Base-by-base conservation (phyloP, 2,329 filamentous ascomycete species). In the Aspergillus sp. region DNA sequence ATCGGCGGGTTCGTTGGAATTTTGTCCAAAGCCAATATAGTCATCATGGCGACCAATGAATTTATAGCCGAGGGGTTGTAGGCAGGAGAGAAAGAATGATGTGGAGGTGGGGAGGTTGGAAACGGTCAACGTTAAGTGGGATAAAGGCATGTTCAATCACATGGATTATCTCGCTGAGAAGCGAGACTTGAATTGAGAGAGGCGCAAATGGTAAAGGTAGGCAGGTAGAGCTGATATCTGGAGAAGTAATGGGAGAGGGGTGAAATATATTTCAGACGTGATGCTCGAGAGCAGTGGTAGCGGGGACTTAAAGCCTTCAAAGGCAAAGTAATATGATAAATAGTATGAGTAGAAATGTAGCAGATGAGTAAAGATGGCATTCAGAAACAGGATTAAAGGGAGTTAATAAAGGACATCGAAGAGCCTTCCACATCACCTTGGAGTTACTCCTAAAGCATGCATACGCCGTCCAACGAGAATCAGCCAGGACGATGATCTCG, bases 21-120 rank as follows among this genome's bases (percentile, higher is more conserved):
- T 76, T 56, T 85, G 80, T 23, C 85, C 85, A 64, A 87, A 82
- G 5, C 83, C 85, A 62, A 87, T 82, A 54, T 84, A 84, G 61
- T 84, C 80, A 52, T 84, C 83, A 70, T 83, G 80, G 58, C 84
- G 79, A 56, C 84, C 84, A 61, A 91, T 82, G 71, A 87, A 96
- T 60, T 83, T 83, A 61, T 96, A 87, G 39, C 90, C 90, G 21
- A 96, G 82, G 3, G 90, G 89, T 66, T 93, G 90, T 7, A 91
- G 82, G 63, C 91, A 82, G 61, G 89, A 84, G 21, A 92, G 84
- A 75, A 91, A 96, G 79, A 96, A 96, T 7, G 91, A 95, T 50
- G 89, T 86, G 3, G 91, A 90, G 37, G 87, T 86, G 55, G 91
- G 85, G 54, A 96, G 85, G 73, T 93, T 87, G 60, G 87, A 87